Evolutionary conservation across 768 basidiomycete genomes (phyloP).

Genomic region (Lentinula detonsa): DNA sequence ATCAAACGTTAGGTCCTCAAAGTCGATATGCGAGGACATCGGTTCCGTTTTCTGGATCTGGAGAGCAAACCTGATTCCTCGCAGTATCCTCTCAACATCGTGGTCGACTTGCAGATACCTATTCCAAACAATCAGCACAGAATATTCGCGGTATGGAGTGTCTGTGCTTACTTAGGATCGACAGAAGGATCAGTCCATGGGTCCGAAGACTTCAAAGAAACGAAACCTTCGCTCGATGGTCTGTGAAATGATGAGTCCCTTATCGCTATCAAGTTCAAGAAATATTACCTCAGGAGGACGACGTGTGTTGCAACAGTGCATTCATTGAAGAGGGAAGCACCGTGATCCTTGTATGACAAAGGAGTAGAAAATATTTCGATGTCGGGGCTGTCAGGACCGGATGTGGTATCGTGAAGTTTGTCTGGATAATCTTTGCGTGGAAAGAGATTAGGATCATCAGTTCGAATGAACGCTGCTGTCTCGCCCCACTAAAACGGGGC

Average conservation of each 20-base stretch:
- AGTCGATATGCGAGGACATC: conserved; percentile 25
- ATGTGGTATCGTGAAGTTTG: conserved; percentile 26
- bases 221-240: conserved; percentile 31
- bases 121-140: neutral
- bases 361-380: conserved; percentile 35
- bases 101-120: conserved; percentile 32
- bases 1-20: conserved; percentile 27
- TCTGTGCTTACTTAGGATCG: conserved; percentile 28
- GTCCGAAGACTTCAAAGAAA: conserved; percentile 28
- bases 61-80: conserved; percentile 28
- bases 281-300: conserved; percentile 26
- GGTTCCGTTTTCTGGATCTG: conserved; percentile 31
- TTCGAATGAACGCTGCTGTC: conserved; percentile 48
- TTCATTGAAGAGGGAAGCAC: conserved; percentile 26
- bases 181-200: conserved; percentile 30
- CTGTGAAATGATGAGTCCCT: conserved; percentile 13
- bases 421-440: conserved; percentile 23
- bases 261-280: neutral
- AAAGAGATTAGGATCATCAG: conserved; percentile 41
- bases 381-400: conserved; percentile 33
- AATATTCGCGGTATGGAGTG: neutral
- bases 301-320: conserved; percentile 32
- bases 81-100: conserved; percentile 31
- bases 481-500: conserved; percentile 30
- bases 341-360: conserved; percentile 35